phyloP scores from a whole-genome alignment of 1,139 yeast genomes.

The Protomyces inouyei region DNA sequence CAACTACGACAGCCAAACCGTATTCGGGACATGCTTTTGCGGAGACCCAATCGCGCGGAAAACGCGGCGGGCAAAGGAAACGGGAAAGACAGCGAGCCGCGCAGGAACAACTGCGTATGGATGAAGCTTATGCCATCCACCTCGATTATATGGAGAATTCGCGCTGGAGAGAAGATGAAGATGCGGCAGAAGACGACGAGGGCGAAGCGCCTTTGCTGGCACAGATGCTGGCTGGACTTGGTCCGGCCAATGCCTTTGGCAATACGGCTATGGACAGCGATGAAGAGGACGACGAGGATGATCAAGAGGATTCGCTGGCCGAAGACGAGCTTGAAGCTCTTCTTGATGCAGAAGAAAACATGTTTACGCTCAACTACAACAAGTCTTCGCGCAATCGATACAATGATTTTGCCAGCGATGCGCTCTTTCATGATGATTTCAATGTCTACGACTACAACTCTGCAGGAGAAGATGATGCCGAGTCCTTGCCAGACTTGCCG shows the following conservation, averaged over 20 bases:
- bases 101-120: not conserved
- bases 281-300: slow-evolving; percentile 10
- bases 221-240: slow-evolving; percentile 11
- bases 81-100: not conserved
- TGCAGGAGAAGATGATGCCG: slow-evolving; percentile 2
- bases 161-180: slow-evolving; percentile 13
- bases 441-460: slow-evolving; percentile 16
- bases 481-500: not conserved
- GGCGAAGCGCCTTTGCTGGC: slow-evolving; percentile 5
- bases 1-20: not conserved
- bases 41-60: not conserved
- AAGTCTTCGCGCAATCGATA: slow-evolving; percentile 4
- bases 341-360: slow-evolving; percentile 18
- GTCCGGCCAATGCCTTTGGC: not conserved
- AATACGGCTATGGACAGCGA: not conserved
- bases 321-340: slow-evolving; percentile 9
- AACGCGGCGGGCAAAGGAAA: slow-evolving; percentile 11
- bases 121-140: slow-evolving; percentile 11
- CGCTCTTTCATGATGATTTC: slow-evolving; percentile 17
- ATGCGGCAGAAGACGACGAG: not conserved
- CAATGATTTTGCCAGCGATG: not conserved
- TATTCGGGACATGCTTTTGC: slow-evolving; percentile 4
- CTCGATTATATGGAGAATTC: slow-evolving; percentile 25
- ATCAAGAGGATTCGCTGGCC: not conserved
- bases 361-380: slow-evolving; percentile 10